phyloP scores from a whole-genome alignment of 2,329 filamentous ascomycete genomes.

The Aspergillus viridinutans region DNA sequence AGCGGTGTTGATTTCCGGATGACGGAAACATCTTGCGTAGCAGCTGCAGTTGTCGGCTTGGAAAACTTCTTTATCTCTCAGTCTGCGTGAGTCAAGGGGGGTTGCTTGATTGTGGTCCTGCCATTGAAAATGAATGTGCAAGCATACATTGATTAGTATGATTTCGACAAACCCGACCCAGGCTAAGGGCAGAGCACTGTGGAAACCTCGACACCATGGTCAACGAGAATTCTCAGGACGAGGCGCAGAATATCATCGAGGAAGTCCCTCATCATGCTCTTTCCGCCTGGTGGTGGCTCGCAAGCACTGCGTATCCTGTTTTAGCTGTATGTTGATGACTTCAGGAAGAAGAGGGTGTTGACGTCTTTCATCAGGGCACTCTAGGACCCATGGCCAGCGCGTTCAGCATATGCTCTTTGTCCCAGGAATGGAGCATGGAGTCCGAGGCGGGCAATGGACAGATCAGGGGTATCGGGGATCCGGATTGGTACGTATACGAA shows the following conservation, averaged over 20 bases:
- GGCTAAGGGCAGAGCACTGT: neutral
- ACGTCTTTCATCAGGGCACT: conserved; percentile 32
- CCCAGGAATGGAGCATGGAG: conserved; percentile 53
- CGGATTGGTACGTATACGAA: neutral
- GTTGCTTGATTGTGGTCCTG: neutral
- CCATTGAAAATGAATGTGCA: neutral
- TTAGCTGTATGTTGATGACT: conserved; percentile 43
- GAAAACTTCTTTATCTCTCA: no score
- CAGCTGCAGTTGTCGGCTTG: neutral
- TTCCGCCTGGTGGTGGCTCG: conserved; percentile 55
- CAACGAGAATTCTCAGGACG: neutral
- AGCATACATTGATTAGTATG: neutral
- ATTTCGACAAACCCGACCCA: neutral
- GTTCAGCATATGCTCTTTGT: conserved; percentile 53
- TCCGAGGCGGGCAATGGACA: conserved; percentile 45
- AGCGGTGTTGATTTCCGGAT: neutral
- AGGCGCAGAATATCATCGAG: neutral
- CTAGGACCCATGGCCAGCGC: conserved; percentile 54
- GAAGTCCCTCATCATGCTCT: conserved; percentile 16
- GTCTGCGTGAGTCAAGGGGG: neutral
- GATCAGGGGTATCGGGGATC: neutral
- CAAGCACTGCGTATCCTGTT: conserved; percentile 55
- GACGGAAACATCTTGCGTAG: neutral
- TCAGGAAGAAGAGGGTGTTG: neutral
- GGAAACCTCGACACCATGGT: neutral